Percentiles rank a stretch among this genome's conserved stretches.
Evolutionary conservation across 352 stramenopile species (phyloP).

Genomic region (Phytopythium sindhum): DNA sequence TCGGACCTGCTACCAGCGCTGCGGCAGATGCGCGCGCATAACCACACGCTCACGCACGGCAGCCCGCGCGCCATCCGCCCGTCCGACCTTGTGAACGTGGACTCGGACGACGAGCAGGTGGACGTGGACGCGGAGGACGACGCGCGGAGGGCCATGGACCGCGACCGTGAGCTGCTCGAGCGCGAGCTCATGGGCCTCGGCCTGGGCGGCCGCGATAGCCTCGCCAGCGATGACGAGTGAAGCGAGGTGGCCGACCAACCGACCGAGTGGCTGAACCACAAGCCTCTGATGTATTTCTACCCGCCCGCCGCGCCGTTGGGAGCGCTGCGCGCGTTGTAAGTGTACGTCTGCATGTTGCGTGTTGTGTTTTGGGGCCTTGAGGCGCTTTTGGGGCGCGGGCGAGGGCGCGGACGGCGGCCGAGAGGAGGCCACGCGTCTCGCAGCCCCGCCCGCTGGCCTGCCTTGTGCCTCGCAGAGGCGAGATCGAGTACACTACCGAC

Average conservation of each 20-base stretch:
- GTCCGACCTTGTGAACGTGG: conserved; percentile 42
- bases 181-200: conserved; percentile 39
- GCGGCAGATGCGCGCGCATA: conserved; percentile 64
- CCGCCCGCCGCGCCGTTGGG: neutral
- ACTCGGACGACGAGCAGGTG: conserved; percentile 43
- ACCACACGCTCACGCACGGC: conserved; percentile 58
- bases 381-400: neutral
- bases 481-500: conserved; percentile 2
- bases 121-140: conserved; percentile 56
- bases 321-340: neutral
- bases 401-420: neutral
- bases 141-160: conserved; percentile 40
- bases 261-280: neutral
- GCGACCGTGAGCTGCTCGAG: conserved; percentile 63
- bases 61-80: conserved; percentile 57
- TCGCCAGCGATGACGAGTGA: neutral
- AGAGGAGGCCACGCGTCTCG: neutral
- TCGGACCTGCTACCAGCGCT: conserved; percentile 67
- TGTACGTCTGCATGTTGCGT: neutral
- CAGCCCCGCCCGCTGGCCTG: too few relatives aligned
- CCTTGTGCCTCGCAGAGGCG: too few relatives aligned
- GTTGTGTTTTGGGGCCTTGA: neutral
- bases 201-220: conserved; percentile 7
- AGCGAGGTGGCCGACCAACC: too few relatives aligned
- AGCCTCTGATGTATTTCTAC: neutral